Evolutionary conservation across 1,284 basidiomycete genomes (phyloP).

Genomic region (Xanthoconium separans): DNA sequence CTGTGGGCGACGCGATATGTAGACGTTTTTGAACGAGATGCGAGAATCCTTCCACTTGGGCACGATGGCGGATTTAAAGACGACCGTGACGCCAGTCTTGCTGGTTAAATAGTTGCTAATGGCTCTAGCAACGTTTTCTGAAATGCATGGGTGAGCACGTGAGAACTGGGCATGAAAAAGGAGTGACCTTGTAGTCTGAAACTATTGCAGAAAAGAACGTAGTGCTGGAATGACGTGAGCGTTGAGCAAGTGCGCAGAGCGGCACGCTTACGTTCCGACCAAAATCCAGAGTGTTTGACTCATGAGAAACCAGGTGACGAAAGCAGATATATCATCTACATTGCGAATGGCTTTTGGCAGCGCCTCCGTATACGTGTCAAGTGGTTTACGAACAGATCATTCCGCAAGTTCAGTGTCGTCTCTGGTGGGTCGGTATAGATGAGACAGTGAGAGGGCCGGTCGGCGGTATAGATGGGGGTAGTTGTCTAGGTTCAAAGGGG

Average conservation of each 20-base stretch:
- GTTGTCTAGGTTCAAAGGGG: slow-evolving; percentile 53
- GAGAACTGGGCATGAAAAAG: not conserved
- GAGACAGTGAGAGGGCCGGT: slow-evolving; percentile 71
- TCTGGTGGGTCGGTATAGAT: slow-evolving; percentile 79
- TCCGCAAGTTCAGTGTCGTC: too few relatives aligned
- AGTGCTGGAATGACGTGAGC: slow-evolving; percentile 54
- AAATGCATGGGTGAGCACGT: not conserved
- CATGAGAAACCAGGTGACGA: slow-evolving; percentile 92
- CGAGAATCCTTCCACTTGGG: slow-evolving; percentile 97
- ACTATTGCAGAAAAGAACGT: slow-evolving; percentile 97
- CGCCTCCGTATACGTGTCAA: too few relatives aligned
- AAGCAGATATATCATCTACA: slow-evolving; percentile 95
- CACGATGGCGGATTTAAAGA: slow-evolving; percentile 97
- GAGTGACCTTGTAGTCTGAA: slow-evolving; percentile 81
- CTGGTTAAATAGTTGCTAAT: slow-evolving; percentile 93
- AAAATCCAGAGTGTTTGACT: slow-evolving; percentile 94
- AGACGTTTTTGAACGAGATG: slow-evolving; percentile 97
- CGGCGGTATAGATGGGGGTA: slow-evolving; percentile 81
- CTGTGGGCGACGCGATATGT: slow-evolving; percentile 79
- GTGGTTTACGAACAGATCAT: too few relatives aligned
- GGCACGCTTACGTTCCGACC: slow-evolving; percentile 78
- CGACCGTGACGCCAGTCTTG: slow-evolving; percentile 91
- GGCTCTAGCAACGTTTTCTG: slow-evolving; percentile 85
- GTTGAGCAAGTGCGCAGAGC: not conserved
- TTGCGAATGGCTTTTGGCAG: too few relatives aligned